Conservation (phyloP, 2,329 filamentous ascomycete genomes). For the Cordyceps javanica region DNA sequence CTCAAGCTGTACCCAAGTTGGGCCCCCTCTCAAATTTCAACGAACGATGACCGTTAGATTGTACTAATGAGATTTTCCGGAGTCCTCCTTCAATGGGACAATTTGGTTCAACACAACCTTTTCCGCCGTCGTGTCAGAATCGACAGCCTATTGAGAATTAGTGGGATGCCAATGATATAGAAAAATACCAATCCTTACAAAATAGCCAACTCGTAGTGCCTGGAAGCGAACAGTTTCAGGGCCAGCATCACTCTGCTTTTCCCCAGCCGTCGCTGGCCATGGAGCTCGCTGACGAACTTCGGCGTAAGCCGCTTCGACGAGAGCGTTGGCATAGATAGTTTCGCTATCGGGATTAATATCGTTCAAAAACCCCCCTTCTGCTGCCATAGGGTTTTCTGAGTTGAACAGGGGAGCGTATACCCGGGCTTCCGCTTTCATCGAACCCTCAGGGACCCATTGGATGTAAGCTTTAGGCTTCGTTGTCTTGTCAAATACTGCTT, state of each 20-base stretch:
- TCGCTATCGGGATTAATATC: constrained; percentile 83
- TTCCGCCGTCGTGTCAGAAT: constrained; percentile 62
- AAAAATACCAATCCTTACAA: constrained; percentile 40
- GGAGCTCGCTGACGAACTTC: constrained; percentile 68
- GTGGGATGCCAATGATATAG: background rate
- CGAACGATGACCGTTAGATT: no score
- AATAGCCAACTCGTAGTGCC: constrained; percentile 82
- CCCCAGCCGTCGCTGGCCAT: constrained; percentile 74
- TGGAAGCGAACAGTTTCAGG: constrained; percentile 82
- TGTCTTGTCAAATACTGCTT: constrained; percentile 56
- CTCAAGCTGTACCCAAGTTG: no score
- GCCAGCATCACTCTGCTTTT: constrained; percentile 56
- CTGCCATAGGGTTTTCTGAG: constrained; percentile 71
- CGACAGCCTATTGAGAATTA: constrained; percentile 49
- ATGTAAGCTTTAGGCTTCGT: constrained; percentile 76
- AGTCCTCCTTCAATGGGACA: constrained; percentile 79
- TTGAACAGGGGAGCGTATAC: constrained; percentile 82
- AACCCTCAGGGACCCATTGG: constrained; percentile 77
- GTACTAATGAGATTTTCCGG: no score
- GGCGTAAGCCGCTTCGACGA: constrained; percentile 77
- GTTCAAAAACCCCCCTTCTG: constrained; percentile 72
- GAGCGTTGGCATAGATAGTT: constrained; percentile 64
- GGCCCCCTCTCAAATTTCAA: no score
- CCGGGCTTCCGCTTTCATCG: constrained; percentile 65
- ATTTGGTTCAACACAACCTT: constrained; percentile 80